Conservation (phyloP, 2,329 filamentous ascomycete species). For the Piedraia hortae region DNA sequence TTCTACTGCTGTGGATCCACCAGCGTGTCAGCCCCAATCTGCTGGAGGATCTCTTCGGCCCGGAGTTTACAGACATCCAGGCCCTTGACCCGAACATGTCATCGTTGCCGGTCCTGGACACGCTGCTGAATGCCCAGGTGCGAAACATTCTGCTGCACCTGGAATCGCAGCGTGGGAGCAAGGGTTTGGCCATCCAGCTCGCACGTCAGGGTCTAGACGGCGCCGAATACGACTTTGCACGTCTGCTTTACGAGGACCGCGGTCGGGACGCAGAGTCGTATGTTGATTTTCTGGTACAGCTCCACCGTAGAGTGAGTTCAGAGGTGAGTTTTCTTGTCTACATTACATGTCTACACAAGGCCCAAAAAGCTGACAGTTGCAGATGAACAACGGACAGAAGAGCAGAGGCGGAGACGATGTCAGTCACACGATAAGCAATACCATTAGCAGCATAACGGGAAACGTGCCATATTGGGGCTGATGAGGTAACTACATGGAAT, state of each 20-base stretch:
- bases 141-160: conserved; percentile 82
- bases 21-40: conserved; percentile 77
- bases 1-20: conserved; percentile 78
- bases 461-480: conserved; percentile 9
- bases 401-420: conserved; percentile 7
- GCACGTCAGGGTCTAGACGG: conserved; percentile 82
- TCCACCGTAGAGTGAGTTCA: conserved; percentile 77
- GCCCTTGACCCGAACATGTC: conserved; percentile 58
- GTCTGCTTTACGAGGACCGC: conserved; percentile 70
- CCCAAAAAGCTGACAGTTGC: conserved; percentile 7
- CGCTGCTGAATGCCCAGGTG: conserved; percentile 80
- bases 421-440: conserved; percentile 7
- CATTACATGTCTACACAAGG: too few relatives aligned
- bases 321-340: too few relatives aligned
- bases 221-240: conserved; percentile 86
- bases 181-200: conserved; percentile 68
- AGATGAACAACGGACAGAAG: conserved; percentile 11
- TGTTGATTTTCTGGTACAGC: conserved; percentile 90
- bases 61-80: conserved; percentile 41
- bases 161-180: conserved; percentile 51
- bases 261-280: conserved; percentile 97
- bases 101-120: conserved; percentile 57
- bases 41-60: conserved; percentile 68
- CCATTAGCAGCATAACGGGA: conserved; percentile 9
- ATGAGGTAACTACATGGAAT: conserved; percentile 1